phyloP scores from a whole-genome alignment of 228 moss, liverwort and hornwort genomes.

The Sphagnum fallax region DNA sequence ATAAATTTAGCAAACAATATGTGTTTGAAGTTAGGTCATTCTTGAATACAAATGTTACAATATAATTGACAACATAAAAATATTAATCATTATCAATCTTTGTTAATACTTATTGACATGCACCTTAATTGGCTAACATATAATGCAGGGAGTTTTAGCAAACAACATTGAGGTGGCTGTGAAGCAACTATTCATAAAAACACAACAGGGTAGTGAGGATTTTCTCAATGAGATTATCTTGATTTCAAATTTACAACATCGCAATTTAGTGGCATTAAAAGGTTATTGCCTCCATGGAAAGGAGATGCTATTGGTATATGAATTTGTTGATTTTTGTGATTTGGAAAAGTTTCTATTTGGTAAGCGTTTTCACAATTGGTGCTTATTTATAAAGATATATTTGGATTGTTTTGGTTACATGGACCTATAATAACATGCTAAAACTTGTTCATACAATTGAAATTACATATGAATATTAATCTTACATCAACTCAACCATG shows the following conservation, averaged over 20 bases:
- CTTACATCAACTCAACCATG: too few species aligned
- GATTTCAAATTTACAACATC: constrained; percentile 5
- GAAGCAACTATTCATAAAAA: constrained; percentile 3
- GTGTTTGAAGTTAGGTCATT: too few species aligned
- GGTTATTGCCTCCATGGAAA: constrained; percentile 4
- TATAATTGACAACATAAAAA: too few species aligned
- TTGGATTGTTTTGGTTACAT: too few species aligned
- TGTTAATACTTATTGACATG: background rate
- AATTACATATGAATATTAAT: too few species aligned
- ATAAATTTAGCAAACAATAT: too few species aligned
- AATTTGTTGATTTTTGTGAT: constrained; percentile 4
- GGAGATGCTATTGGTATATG: constrained; percentile 23
- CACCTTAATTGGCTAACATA: background rate
- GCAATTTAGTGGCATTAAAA: constrained; percentile 1
- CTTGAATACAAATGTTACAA: too few species aligned
- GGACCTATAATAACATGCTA: too few species aligned
- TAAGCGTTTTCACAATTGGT: background rate
- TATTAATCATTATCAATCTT: background rate
- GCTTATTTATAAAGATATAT: too few species aligned
- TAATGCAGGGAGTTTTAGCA: background rate
- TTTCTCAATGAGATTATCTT: constrained; percentile 2
- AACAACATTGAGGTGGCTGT: constrained; percentile 4
- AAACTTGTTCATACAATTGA: too few species aligned
- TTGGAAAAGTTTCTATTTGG: constrained; percentile 1
- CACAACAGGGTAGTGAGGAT: background rate